Conservation (phyloP, 2,329 filamentous ascomycete genomes). For the Penicillium polonicum region DNA sequence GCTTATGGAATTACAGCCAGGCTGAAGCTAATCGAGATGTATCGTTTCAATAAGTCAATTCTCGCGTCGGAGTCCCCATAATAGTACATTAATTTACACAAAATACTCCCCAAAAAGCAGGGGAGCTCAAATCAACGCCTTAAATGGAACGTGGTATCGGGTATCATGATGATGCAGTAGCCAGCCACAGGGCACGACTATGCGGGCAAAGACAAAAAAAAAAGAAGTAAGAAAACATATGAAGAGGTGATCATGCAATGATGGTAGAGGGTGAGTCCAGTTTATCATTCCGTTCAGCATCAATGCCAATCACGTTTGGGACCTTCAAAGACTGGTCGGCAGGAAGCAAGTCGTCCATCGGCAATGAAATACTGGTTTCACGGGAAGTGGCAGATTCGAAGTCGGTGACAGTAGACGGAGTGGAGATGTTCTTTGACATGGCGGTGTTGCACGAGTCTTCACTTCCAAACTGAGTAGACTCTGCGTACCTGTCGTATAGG, state of each 20-base stretch:
- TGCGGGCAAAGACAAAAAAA: constrained; percentile 2
- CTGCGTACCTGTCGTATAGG: constrained; percentile 14
- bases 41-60: neutral
- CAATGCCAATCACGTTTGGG: neutral
- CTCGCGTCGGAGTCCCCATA: neutral
- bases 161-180: constrained; percentile 18
- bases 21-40: neutral
- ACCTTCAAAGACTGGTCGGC: neutral
- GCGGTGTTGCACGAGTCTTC: constrained; percentile 22
- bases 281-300: neutral
- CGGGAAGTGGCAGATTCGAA: constrained; percentile 29
- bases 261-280: constrained; percentile 9
- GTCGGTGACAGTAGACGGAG: constrained; percentile 28
- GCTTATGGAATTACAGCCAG: neutral
- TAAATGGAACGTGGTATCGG: constrained; percentile 8
- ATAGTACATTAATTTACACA: constrained; percentile 4
- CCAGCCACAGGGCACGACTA: neutral
- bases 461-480: constrained; percentile 15
- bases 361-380: constrained; percentile 30
- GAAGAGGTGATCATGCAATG: constrained; percentile 7
- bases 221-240: neutral
- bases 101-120: neutral
- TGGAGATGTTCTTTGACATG: constrained; percentile 29
- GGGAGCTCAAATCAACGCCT: constrained; percentile 5
- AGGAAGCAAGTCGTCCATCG: constrained; percentile 15